Base-by-base conservation (phyloP, 768 basidiomycete species). In the Rhodotorula paludigena region DNA sequence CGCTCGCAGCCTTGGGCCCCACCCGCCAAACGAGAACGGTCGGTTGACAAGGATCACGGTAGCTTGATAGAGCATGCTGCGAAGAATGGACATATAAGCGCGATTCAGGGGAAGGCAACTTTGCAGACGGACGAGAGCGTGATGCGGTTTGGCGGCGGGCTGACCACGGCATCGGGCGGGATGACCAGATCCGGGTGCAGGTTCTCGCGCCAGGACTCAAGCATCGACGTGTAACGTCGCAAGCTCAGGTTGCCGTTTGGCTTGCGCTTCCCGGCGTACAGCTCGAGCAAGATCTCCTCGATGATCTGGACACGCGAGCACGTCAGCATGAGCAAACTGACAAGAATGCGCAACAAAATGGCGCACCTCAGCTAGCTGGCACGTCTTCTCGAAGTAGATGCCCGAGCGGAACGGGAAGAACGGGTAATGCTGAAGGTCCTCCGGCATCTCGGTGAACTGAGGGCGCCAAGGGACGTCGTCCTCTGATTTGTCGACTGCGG, bases 111-210 rank as follows among this genome's bases (percentile, higher is more conserved):
- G n/a, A n/a, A n/a, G n/a, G n/a, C n/a, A n/a, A n/a, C n/a, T n/a
- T n/a, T n/a, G n/a, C n/a, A n/a, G n/a, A n/a, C n/a, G n/a, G n/a
- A 39, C 54, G 36, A 25, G 12, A 55, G 36, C 21, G 54, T 55
- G n/a, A 55, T 55, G 36, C 54, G 54, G 23, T 55, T 55, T n/a
- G 54, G 54, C n/a, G 54, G 54, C 23, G 54, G 54, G 15, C 54
- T 39, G 35, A n/a, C 16, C 2, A 7, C 9, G 1, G 38, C 38
- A 21, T 38, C 38, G 10, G 36, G 12, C 14, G 54, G 25, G 25
- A 55, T 28, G 54, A 39, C 5, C 25, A 55, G 20, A n/a, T 55
- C 54, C 11, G 54, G 9, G 25, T 38, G 16, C 2, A 55, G 54
- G 3, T 20, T 5, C 12, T 6, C 21, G 5, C 7, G 25, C 54